A percentile compares a stretch with the other conserved stretches of the same genome.
Conservation (phyloP, 2,329 filamentous ascomycete species). For the Pseudogymnoascus sp. region DNA sequence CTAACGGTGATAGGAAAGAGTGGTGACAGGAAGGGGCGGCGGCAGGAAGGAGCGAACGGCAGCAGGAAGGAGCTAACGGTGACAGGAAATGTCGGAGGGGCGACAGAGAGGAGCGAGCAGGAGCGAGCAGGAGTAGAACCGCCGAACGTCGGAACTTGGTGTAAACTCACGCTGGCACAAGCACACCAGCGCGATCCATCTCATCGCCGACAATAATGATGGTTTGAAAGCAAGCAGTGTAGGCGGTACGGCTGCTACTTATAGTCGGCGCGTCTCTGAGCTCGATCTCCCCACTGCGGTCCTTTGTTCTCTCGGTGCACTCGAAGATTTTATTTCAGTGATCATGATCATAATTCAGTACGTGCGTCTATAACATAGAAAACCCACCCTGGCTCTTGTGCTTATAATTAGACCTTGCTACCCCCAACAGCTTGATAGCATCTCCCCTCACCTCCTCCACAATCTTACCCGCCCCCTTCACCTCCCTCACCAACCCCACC, state of each 20-base stretch:
- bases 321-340: background rate
- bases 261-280: background rate
- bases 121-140: background rate
- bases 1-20: background rate
- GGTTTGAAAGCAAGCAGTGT: background rate
- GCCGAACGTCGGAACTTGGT: background rate
- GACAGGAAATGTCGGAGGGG: background rate
- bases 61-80: background rate
- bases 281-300: background rate
- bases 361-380: background rate
- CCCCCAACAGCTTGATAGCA: background rate
- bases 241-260: background rate
- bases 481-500: constrained; percentile 47
- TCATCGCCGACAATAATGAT: background rate
- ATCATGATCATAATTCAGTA: background rate
- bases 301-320: background rate
- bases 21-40: background rate
- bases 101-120: no score
- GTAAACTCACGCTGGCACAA: background rate
- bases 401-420: background rate
- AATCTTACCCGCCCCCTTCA: constrained; percentile 44
- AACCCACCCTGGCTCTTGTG: background rate
- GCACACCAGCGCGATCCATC: no score
- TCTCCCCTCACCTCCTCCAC: constrained; percentile 33
- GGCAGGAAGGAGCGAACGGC: background rate